A percentile compares a stretch with the other conserved stretches of the same genome.
These are phyloP conservation scores for Jacaranda copaia DNA, from an alignment of 257 asterid species.

Conservation along the genomic window DNA sequence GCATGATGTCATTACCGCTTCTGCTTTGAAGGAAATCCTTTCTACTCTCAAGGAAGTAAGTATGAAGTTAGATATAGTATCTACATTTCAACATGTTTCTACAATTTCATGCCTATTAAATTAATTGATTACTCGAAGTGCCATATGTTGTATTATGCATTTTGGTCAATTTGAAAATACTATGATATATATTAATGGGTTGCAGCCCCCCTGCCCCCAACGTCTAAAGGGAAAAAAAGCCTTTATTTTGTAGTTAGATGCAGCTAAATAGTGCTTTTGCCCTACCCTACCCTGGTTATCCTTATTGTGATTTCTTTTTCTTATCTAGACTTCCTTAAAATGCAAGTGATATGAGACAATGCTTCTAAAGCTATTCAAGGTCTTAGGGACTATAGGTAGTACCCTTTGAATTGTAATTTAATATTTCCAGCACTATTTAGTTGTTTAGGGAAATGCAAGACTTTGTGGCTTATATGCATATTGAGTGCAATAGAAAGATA, in stretches of 20 bases:
- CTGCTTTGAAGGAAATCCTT: slow-evolving; percentile 82
- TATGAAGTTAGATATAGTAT: slow-evolving; percentile 11
- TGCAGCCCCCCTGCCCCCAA: no score
- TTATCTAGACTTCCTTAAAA: neutral
- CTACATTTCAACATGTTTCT: slow-evolving; percentile 11
- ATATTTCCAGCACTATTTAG: neutral
- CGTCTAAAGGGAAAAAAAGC: neutral
- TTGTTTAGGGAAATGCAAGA: neutral
- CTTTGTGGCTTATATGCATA: slow-evolving; percentile 7
- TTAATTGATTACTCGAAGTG: slow-evolving; percentile 21
- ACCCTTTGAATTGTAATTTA: neutral
- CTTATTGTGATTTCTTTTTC: slow-evolving; percentile 4
- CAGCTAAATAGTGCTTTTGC: neutral
- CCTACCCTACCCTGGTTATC: neutral
- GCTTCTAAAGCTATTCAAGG: neutral
- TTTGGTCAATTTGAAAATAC: slow-evolving; percentile 20
- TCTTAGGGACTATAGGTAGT: neutral
- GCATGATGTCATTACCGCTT: slow-evolving; percentile 90
- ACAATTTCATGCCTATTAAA: slow-evolving; percentile 9
- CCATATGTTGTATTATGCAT: neutral
- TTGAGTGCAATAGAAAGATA: slow-evolving; percentile 32
- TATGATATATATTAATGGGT: neutral
- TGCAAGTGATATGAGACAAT: slow-evolving; percentile 10
- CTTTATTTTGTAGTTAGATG: slow-evolving; percentile 7
- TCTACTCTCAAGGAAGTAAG: slow-evolving; percentile 92